These are phyloP conservation scores for Neonectria punicea DNA, from an alignment of 2,329 filamentous ascomycete genomes.

Conservation along the genomic window DNA sequence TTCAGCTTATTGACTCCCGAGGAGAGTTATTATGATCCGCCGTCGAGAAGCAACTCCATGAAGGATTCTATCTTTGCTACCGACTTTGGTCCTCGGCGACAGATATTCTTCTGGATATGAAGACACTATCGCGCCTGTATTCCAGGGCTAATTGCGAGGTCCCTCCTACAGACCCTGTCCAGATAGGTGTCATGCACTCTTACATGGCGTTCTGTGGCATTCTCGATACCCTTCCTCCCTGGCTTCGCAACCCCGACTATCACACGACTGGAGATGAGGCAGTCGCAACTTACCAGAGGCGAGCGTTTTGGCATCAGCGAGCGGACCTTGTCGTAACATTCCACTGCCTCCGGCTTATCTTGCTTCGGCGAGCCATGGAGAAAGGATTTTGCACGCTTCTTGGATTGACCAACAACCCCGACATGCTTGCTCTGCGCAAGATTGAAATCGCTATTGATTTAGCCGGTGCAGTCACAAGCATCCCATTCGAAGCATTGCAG, in stretches of 20 bases:
- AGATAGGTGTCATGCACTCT: conserved; percentile 16
- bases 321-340: conserved; percentile 24
- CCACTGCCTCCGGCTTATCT: conserved; percentile 21
- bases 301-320: conserved; percentile 21
- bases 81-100: conserved; percentile 18
- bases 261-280: conserved; percentile 5
- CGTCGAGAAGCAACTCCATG: conserved; percentile 14
- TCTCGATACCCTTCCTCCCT: conserved; percentile 15
- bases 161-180: background rate
- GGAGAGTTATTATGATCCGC: background rate
- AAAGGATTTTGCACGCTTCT: conserved; percentile 16
- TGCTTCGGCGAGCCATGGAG: conserved; percentile 8
- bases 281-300: conserved; percentile 10
- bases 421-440: conserved; percentile 26
- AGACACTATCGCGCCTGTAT: conserved; percentile 6
- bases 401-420: conserved; percentile 14
- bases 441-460: conserved; percentile 25
- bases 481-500: conserved; percentile 25
- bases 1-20: background rate
- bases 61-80: conserved; percentile 16
- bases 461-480: background rate
- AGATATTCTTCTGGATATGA: conserved; percentile 19
- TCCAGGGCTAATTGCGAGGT: background rate
- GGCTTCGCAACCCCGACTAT: conserved; percentile 17
- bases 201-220: conserved; percentile 25